phyloP scores from a whole-genome alignment of 1,284 basidiomycete species.

The Fomitiporia mediterranea region DNA sequence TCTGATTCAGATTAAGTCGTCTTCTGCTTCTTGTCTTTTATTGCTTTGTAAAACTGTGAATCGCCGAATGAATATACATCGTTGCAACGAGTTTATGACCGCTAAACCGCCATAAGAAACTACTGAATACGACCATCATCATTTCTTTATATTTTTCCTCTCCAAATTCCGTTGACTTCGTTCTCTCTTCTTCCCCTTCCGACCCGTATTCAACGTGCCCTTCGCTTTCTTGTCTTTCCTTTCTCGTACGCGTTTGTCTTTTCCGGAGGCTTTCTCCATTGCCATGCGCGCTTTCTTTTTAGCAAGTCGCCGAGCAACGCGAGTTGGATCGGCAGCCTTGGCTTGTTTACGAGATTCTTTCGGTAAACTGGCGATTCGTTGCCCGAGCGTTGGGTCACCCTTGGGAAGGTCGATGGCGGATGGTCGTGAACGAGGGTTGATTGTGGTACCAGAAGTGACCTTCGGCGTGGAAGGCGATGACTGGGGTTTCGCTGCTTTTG shows the following conservation, averaged over 20 bases:
- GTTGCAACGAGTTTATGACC: neutral
- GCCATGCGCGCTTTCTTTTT: conserved; percentile 75
- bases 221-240: conserved; percentile 34
- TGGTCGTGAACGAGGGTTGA: conserved; percentile 13
- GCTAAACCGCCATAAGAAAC: neutral
- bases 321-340: conserved; percentile 74
- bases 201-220: conserved; percentile 23
- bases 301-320: conserved; percentile 76
- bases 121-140: neutral
- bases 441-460: conserved; percentile 23
- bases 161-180: conserved; percentile 52
- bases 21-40: neutral
- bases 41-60: neutral
- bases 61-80: neutral
- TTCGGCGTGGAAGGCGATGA: conserved; percentile 33
- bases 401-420: conserved; percentile 45
- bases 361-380: conserved; percentile 68
- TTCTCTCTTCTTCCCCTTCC: conserved; percentile 44
- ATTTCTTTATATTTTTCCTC: conserved; percentile 60
- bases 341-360: conserved; percentile 82
- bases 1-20: neutral
- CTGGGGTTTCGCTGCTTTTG: conserved; percentile 17
- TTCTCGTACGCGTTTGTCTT: conserved; percentile 47
- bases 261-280: conserved; percentile 40
- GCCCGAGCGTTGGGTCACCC: conserved; percentile 77